Conservation (phyloP, 2,329 filamentous ascomycete species). For the Microascus cirrosus region DNA sequence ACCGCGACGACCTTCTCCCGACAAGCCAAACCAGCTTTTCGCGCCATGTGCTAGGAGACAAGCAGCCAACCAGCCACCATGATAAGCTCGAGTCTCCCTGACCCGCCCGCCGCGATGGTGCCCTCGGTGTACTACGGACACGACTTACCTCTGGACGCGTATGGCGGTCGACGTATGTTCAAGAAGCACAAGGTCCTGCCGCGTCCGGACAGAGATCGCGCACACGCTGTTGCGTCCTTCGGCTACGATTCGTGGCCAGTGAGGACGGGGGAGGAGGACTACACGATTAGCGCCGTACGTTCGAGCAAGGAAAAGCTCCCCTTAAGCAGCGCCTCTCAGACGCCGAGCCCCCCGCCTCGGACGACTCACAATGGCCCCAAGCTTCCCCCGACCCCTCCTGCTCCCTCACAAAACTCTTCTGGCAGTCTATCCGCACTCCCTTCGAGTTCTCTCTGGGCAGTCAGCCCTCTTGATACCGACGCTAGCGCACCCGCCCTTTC, state of each 20-base stretch:
- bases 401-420: slow-evolving; percentile 42
- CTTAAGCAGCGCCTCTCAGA: slow-evolving; percentile 11
- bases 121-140: slow-evolving; percentile 16
- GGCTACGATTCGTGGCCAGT: slow-evolving; percentile 12
- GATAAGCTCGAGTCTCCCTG: slow-evolving; percentile 1
- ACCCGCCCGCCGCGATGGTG: slow-evolving; percentile 21
- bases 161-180: slow-evolving; percentile 25
- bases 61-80: background rate
- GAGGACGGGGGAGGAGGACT: background rate
- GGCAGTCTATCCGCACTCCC: slow-evolving; percentile 7
- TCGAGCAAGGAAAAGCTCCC: slow-evolving; percentile 4
- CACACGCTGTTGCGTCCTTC: slow-evolving; percentile 11
- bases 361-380: slow-evolving; percentile 33
- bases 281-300: background rate
- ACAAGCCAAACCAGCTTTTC: background rate
- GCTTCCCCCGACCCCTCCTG: slow-evolving; percentile 52
- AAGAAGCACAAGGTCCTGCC: slow-evolving; percentile 35
- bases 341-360: slow-evolving; percentile 27
- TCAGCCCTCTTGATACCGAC: background rate
- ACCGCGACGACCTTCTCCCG: background rate
- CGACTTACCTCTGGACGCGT: slow-evolving; percentile 14
- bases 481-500: slow-evolving; percentile 8
- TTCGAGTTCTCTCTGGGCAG: slow-evolving; percentile 2
- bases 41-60: slow-evolving; percentile 1
- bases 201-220: slow-evolving; percentile 17